Evolutionary conservation across 2,329 filamentous ascomycete genomes (phyloP).

Genomic region (Aurifilum marmelostoma): DNA sequence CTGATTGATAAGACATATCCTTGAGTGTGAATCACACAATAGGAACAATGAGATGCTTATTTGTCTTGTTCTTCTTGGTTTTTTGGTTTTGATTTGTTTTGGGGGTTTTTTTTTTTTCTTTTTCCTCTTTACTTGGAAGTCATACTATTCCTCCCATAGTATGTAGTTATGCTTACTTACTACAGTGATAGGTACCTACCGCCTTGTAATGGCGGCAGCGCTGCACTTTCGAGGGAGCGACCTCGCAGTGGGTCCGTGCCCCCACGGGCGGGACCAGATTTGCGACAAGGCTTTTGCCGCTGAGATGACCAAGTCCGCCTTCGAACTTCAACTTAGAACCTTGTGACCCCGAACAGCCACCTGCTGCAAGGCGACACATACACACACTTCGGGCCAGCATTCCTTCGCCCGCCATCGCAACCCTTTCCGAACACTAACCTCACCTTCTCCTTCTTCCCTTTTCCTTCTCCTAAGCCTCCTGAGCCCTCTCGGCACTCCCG

Average conservation of each 20-base stretch:
- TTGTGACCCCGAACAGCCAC: conserved; percentile 17
- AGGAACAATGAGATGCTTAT: not conserved
- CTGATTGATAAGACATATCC: not conserved
- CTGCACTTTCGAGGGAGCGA: not conserved
- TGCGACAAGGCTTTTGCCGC: conserved; percentile 29
- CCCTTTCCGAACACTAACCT: not conserved
- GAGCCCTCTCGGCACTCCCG: not conserved
- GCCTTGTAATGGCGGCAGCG: no score
- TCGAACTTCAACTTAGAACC: conserved; percentile 24
- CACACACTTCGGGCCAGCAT: conserved; percentile 15
- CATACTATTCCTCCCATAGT: not conserved
- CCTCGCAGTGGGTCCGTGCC: conserved; percentile 13
- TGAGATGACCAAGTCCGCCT: conserved; percentile 25
- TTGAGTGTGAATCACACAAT: not conserved
- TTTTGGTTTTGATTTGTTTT: no score
- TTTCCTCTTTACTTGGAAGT: not conserved
- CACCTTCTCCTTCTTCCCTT: not conserved
- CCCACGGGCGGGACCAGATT: not conserved
- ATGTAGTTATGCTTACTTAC: not conserved
- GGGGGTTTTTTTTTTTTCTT: no score
- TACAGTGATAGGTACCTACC: no score
- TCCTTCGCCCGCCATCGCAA: conserved; percentile 21
- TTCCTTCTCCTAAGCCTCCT: not conserved
- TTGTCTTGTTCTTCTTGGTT: not conserved
- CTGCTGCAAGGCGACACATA: conserved; percentile 14